Evolutionary conservation across 495 filamentous ascomycete genomes (phyloP), one percentile per base, ranked within the genome.

Genomic region (Neurospora sp.): DNA sequence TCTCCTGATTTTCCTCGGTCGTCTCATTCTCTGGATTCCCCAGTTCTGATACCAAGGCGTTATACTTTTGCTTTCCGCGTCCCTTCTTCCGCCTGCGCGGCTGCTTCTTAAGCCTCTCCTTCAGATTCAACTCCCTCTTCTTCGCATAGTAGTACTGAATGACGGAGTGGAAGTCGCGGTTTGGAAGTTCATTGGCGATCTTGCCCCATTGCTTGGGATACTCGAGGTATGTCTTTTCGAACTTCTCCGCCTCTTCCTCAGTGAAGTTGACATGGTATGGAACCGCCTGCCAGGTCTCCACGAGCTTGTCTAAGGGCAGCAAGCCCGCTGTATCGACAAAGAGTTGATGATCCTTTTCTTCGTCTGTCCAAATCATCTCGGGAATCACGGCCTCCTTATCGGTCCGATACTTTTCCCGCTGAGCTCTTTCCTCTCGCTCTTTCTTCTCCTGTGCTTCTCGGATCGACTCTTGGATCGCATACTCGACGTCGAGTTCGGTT

Each of bases 71-170:
- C 70, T 92, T 90, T 23, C 82, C 83, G 44, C 86, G 85, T 37
- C 86, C 84, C 77, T 84, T 88, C 72, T 86, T 89, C 44, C 89
- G 85, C 72, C 88, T 89, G 70, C 88, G 90, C 38, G 89, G 90
- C 81, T 90, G 89, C 73, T 90, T 91, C 82, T 89, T 94, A 38
- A 92, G 83, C 79, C 92, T 92, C 42, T 92, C 91, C 81, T 97
- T 96, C 77, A 97, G 95, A 73, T 93, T 93, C 35, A 90, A 89
- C 73, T 90, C 88, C 77, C 92, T 90, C 81, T 99, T 99, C 72
- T 92, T 97, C 75, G 94, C 88, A 81, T 99, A 99, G 80, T 99
- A 98, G 80, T 98, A 96, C 75, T 93, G 86, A 75, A 99, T 98
- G 79, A 93, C 96, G 69, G 94, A 90, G 75, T 92, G 89, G 82